phyloP scores from a whole-genome alignment of 805 yeast species.

The Pichia phayaonensis region DNA sequence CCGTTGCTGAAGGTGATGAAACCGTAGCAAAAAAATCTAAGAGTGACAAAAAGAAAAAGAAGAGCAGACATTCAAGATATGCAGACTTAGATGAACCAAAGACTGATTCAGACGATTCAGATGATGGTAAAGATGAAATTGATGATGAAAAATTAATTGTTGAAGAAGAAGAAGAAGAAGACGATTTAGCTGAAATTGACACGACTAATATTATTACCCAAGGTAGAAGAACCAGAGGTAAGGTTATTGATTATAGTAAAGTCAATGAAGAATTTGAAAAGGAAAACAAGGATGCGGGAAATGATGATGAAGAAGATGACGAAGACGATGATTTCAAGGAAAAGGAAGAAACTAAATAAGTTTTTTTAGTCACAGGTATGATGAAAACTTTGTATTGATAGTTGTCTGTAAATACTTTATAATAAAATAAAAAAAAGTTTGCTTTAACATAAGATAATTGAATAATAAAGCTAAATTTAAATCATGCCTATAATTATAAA shows the following conservation, averaged over 20 bases:
- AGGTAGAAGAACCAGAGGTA: slow-evolving; percentile 88
- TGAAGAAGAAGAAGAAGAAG: slow-evolving; percentile 66
- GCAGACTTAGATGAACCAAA: slow-evolving; percentile 17
- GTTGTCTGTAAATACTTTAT: not conserved
- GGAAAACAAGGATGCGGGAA: slow-evolving; percentile 35
- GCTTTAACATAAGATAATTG: not conserved
- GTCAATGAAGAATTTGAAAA: slow-evolving; percentile 65
- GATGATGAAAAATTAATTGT: slow-evolving; percentile 47
- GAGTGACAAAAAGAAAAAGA: slow-evolving; percentile 11
- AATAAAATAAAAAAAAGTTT: not conserved
- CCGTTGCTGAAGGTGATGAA: not conserved
- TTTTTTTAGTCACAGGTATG: not conserved
- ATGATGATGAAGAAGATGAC: slow-evolving; percentile 33
- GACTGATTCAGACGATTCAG: slow-evolving; percentile 17
- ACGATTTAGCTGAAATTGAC: slow-evolving; percentile 74
- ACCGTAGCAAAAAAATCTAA: not conserved
- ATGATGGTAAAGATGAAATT: slow-evolving; percentile 32
- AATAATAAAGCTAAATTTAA: not conserved
- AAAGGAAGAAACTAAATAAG: slow-evolving; percentile 16
- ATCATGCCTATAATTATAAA: not conserved
- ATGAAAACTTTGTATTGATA: not conserved
- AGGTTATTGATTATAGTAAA: slow-evolving; percentile 74
- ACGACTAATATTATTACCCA: slow-evolving; percentile 73
- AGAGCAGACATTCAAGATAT: slow-evolving; percentile 19
- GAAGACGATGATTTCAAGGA: slow-evolving; percentile 48